Evolutionary conservation across 2,329 filamentous ascomycete genomes (phyloP).

Genomic region (Fusarium chaquense): DNA sequence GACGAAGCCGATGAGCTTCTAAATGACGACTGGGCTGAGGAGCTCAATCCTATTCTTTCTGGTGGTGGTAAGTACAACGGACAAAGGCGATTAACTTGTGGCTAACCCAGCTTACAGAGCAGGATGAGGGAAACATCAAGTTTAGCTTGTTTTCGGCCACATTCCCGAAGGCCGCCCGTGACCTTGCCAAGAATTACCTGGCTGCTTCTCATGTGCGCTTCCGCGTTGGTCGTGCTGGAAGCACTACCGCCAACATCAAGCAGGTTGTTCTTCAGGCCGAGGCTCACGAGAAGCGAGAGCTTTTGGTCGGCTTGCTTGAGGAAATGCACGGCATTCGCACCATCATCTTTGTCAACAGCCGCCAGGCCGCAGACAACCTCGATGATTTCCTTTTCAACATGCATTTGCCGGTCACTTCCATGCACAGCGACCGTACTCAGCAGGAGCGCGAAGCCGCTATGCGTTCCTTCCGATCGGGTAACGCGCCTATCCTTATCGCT

Average conservation of each 20-base stretch:
- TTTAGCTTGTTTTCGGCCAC: constrained; percentile 95
- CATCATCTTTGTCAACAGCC: constrained; percentile 90
- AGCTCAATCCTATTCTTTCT: constrained; percentile 79
- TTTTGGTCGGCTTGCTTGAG: constrained; percentile 78
- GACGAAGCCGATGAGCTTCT: constrained; percentile 98
- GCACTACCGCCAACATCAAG: constrained; percentile 83
- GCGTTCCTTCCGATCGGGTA: constrained; percentile 83
- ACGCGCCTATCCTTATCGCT: constrained; percentile 82
- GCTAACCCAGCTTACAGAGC: constrained; percentile 63
- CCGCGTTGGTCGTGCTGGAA: constrained; percentile 87
- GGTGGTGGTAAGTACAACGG: constrained; percentile 76
- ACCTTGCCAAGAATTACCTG: constrained; percentile 82
- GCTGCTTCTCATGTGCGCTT: constrained; percentile 80
- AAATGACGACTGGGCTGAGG: constrained; percentile 79
- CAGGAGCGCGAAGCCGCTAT: constrained; percentile 91
- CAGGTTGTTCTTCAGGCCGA: constrained; percentile 80
- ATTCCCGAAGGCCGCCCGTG: constrained; percentile 83
- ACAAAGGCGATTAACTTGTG: constrained; percentile 9
- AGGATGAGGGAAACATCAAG: constrained; percentile 77
- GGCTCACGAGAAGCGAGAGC: constrained; percentile 73
- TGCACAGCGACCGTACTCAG: constrained; percentile 89
- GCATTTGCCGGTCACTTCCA: constrained; percentile 84
- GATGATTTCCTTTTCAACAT: constrained; percentile 90
- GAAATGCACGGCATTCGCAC: constrained; percentile 79
- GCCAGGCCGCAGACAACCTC: constrained; percentile 80